A percentile compares a stretch with the other conserved stretches of the same genome.
Evolutionary conservation across 441 rosid species (phyloP).

Genomic region (Eutrema salsugineum): DNA sequence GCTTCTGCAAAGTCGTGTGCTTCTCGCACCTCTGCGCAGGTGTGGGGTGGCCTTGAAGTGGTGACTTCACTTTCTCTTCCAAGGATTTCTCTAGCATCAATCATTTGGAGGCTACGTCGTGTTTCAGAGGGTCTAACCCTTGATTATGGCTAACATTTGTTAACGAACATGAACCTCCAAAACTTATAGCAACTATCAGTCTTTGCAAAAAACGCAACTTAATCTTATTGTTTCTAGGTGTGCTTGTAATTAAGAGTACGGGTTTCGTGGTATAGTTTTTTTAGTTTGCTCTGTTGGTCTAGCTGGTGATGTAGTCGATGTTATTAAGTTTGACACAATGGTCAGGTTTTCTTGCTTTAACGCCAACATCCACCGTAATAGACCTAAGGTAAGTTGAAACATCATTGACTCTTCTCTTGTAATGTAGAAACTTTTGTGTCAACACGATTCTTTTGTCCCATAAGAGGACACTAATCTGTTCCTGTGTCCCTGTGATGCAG

Average conservation of each 20-base stretch:
- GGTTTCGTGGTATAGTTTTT: slow-evolving; percentile 17
- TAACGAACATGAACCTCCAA: slow-evolving; percentile 17
- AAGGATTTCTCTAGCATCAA: slow-evolving; percentile 74
- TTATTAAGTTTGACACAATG: slow-evolving; percentile 42
- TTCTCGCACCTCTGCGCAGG: slow-evolving; percentile 93
- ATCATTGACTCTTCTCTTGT: not conserved
- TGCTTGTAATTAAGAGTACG: slow-evolving; percentile 19
- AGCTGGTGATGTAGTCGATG: slow-evolving; percentile 27
- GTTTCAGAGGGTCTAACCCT: slow-evolving; percentile 76
- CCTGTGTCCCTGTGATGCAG: slow-evolving; percentile 40
- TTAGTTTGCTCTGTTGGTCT: slow-evolving; percentile 33
- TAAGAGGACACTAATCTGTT: slow-evolving; percentile 35
- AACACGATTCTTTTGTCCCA: not conserved
- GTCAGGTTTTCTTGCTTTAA: slow-evolving; percentile 93
- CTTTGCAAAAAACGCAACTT: slow-evolving; percentile 17
- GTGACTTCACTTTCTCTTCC: slow-evolving; percentile 50
- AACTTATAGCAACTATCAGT: slow-evolving; percentile 28
- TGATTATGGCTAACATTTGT: slow-evolving; percentile 84
- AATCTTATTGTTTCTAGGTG: slow-evolving; percentile 29
- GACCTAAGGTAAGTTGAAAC: slow-evolving; percentile 54
- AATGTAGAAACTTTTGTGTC: not conserved
- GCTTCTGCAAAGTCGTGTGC: slow-evolving; percentile 55
- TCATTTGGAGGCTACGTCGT: slow-evolving; percentile 89
- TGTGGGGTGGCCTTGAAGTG: slow-evolving; percentile 70
- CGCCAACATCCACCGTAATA: slow-evolving; percentile 43